phyloP scores from a whole-genome alignment of 2,329 filamentous ascomycete genomes.

The Sporothrix phasma region DNA sequence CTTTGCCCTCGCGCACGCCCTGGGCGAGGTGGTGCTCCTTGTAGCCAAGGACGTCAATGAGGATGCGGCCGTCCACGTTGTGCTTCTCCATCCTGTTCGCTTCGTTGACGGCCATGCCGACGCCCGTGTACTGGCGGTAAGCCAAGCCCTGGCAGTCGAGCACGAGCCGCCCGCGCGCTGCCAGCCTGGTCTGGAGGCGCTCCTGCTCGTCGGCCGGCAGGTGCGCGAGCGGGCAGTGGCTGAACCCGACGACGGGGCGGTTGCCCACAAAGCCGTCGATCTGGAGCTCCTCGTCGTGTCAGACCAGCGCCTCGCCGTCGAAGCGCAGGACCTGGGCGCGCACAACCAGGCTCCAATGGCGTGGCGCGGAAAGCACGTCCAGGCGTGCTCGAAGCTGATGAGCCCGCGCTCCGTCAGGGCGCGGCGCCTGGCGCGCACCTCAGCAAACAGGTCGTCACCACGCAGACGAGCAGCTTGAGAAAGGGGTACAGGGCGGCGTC shows the following conservation, averaged over 20 bases:
- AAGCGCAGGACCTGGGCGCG: constrained; percentile 29
- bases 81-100: constrained; percentile 23
- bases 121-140: constrained; percentile 34
- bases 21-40: constrained; percentile 32
- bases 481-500: constrained; percentile 28
- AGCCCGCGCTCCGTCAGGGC: constrained; percentile 30
- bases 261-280: constrained; percentile 31
- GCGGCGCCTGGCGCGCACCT: constrained; percentile 28
- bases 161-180: constrained; percentile 29
- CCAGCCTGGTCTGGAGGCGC: constrained; percentile 24
- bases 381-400: constrained; percentile 33
- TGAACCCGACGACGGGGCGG: constrained; percentile 31
- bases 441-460: constrained; percentile 36
- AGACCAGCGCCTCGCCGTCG: constrained; percentile 33
- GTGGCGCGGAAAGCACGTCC: constrained; percentile 35
- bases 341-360: constrained; percentile 28
- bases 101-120: constrained; percentile 26
- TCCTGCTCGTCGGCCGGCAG: constrained; percentile 25
- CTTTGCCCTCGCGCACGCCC: constrained; percentile 28
- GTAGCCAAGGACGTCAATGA: constrained; percentile 34
- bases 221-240: constrained; percentile 30
- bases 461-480: constrained; percentile 31
- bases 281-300: constrained; percentile 27
- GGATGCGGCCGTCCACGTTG: constrained; percentile 32
- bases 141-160: constrained; percentile 34